Percentiles rank a stretch among this genome's conserved stretches.
These are phyloP conservation scores for Lumnitzera littorea DNA, from an alignment of 345 rosid genomes.

Conservation along the genomic window DNA sequence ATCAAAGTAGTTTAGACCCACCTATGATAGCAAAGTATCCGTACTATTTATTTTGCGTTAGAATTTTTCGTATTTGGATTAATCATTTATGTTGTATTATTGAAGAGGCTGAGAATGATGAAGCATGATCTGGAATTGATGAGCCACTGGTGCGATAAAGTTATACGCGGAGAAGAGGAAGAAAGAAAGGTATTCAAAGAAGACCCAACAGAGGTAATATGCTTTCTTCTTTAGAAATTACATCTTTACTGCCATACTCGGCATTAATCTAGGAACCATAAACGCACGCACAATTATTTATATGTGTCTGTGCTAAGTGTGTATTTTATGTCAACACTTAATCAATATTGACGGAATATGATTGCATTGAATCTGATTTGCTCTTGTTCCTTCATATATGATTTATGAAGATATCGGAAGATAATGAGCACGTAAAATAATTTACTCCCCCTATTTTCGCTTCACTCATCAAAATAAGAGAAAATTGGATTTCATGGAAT, in stretches of 20 bases:
- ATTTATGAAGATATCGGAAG: too few species aligned
- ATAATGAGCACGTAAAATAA: too few species aligned
- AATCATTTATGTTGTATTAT: not conserved
- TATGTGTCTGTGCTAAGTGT: not conserved
- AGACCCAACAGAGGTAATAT: constrained; percentile 5
- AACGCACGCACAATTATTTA: not conserved
- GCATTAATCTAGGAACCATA: too few species aligned
- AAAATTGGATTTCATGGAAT: not conserved
- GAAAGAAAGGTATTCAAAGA: constrained; percentile 2
- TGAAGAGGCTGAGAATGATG: constrained; percentile 32
- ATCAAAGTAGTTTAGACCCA: too few species aligned
- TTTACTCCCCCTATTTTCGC: too few species aligned
- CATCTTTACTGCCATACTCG: too few species aligned
- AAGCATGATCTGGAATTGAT: constrained; percentile 29
- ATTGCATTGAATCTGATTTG: not conserved
- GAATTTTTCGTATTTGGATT: not conserved
- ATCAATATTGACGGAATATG: not conserved
- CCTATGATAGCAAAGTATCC: not conserved
- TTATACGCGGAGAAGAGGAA: constrained; percentile 17
- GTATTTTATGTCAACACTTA: not conserved
- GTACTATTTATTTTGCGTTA: not conserved
- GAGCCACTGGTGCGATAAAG: constrained; percentile 24
- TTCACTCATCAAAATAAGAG: too few species aligned
- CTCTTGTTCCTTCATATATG: not conserved
- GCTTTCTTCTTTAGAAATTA: too few species aligned